Base-by-base conservation (phyloP, 352 stramenopile genomes). In the Globisporangium okanoganense region DNA sequence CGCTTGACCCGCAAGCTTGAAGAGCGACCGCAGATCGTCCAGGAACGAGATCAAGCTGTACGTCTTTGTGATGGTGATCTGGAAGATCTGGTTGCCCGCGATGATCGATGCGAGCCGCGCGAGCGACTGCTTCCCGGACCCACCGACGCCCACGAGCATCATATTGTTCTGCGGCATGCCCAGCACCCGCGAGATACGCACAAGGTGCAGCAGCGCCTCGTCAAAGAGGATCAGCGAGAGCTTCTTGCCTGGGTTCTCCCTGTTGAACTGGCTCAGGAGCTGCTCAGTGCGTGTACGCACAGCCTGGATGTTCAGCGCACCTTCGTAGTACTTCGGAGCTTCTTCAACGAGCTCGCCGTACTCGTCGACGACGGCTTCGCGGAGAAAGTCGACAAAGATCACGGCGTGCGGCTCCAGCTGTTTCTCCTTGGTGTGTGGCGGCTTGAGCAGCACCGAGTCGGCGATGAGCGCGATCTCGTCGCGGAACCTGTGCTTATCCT, bases 151-250 rank as follows among this genome's bases (percentile, higher is more conserved):
- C 0, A 97, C 89, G 25, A 97, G 83, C 78, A 97, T 89, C 73
- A 96, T 93, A 60, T 94, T 88, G 57, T 88, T 92, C 44, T 92
- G 80, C 0, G 82, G 68, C 62, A 95, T 87, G 3, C 82, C 81
- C 20, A 97, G 68, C 38, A 90, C 79, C 2, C 91, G 74, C 4
- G 82, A 81, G 38, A 97, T 79, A n/a, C 90, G 72, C 7, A 95
- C 76, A 6, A 97, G 73, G 56, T 97, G 91, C 22, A 70, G 65
- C 2, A 97, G 72, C 8, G 91, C 91, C 65, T 97, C 90, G 53
- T 97, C 90, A 51, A 97, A 97, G 1, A 97, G 68, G 33, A 97
- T 90, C 18, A 97, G 70, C 33, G 86, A 70, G 18, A 96, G 85
- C 22, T 80, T 64, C 22, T 75, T 76, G 1, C 67, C 69, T 20